These are phyloP conservation scores for Botryobasidium botryosum DNA, from an alignment of 768 basidiomycete genomes.

Conservation along the genomic window DNA sequence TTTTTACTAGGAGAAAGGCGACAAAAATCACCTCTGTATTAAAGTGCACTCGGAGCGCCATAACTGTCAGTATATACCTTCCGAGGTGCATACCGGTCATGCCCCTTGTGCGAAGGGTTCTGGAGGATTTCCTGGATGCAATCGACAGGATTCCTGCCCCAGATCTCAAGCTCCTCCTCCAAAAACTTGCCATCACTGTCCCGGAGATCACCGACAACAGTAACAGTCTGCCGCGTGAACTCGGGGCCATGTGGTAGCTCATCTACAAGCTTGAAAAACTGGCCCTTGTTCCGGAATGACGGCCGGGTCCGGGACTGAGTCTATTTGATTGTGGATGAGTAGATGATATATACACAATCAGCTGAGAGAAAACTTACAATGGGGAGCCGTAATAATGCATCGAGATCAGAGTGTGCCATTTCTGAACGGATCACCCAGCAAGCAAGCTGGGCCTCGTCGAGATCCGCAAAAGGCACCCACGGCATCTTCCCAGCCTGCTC, in stretches of 20 bases:
- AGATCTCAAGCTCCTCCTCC: conserved; percentile 15
- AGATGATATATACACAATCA: too few species aligned
- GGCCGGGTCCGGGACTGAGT: background rate
- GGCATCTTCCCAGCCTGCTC: too few species aligned
- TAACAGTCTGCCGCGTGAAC: background rate
- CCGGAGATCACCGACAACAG: background rate
- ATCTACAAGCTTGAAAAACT: conserved; percentile 4
- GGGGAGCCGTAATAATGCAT: too few species aligned
- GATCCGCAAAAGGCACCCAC: too few species aligned
- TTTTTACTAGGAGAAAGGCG: too few species aligned
- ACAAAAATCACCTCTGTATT: too few species aligned
- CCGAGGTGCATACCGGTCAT: background rate
- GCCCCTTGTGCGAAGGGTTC: background rate
- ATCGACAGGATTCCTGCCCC: conserved; percentile 6
- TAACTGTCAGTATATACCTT: conserved; percentile 11
- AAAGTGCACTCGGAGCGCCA: too few species aligned
- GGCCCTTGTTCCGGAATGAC: background rate
- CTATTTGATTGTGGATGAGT: too few species aligned
- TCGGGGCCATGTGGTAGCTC: background rate
- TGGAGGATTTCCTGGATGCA: background rate
- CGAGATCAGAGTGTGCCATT: too few species aligned
- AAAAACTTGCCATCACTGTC: background rate
- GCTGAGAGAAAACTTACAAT: too few species aligned
- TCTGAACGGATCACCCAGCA: too few species aligned
- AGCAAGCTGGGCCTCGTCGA: too few species aligned